Base-by-base conservation (phyloP, 495 filamentous ascomycete species). In the Neohortaea acidophila region DNA sequence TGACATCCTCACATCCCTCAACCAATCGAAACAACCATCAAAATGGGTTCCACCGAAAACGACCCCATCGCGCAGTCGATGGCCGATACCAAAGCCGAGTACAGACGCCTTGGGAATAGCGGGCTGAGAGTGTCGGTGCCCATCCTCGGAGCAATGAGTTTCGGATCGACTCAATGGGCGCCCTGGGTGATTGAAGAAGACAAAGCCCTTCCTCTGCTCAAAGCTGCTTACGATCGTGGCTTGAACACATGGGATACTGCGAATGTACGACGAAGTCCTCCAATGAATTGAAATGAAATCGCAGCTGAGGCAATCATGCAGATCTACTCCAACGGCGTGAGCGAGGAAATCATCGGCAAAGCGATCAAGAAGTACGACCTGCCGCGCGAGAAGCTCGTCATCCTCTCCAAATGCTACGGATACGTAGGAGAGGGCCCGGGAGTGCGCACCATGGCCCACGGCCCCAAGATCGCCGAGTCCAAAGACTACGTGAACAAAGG, bases 141-240 rank as follows among this genome's bases (percentile, higher is more conserved):
- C 10, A 38, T 38, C 11, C 14, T 38, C 9, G 36, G 36, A 17
- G 13, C 10, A 8, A 27, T 28, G 36, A 27, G 36, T 25, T 38
- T 38, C 21, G 36, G 36, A 22, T 27, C 22, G 1, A 25, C 18
- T n/a, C 2, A 38, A 5, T 66, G 59, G 57, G 26, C 40, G 35
- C 43, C 48, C 14, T 70, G 67, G 67, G 53, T 68, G 18, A 44
- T 62, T 11, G 46, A 59, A 24, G 67, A 68, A 47, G 59, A 66
- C 21, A 43, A 44, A 23, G 46, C 58, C 2, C 30, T 59, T 6
- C 49, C 58, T 8, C 30, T 66, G 1, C 52, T 68, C 13, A 63
- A 69, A 45, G 58, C 59, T 18, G 67, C 67, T 2, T 70, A 56
- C 39, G 63, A 70, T 24, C 34, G 54, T 19, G 67, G 67, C 43